phyloP scores from a whole-genome alignment of 345 rosid species.

The Firmiana major region DNA sequence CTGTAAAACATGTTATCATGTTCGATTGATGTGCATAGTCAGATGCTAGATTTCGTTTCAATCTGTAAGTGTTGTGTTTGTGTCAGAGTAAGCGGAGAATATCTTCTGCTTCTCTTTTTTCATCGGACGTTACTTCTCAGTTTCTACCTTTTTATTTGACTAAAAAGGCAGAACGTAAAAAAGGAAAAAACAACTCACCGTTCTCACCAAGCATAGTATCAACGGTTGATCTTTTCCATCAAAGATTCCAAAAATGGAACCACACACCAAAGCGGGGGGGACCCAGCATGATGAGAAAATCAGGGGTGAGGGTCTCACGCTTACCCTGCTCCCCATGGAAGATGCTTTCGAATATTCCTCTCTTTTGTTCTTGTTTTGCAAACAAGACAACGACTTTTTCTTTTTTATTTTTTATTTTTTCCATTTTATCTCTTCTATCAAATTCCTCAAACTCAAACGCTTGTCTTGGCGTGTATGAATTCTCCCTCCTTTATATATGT shows the following conservation, averaged over 20 bases:
- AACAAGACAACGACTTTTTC: not conserved
- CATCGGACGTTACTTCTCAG: no score
- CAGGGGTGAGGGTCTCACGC: not conserved
- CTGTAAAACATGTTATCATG: no score
- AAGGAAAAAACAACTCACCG: no score
- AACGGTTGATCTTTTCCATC: no score
- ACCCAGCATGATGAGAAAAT: not conserved
- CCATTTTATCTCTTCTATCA: not conserved
- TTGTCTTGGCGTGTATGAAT: not conserved
- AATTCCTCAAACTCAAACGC: not conserved
- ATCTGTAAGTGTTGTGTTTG: no score
- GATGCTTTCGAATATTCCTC: slow-evolving; percentile 20
- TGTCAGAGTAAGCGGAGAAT: no score
- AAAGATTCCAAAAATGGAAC: not conserved
- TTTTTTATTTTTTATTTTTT: not conserved
- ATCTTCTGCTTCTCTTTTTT: no score
- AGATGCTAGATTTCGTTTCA: no score
- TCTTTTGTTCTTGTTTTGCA: not conserved
- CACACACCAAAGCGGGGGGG: not conserved
- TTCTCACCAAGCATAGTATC: no score
- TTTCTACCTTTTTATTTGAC: no score
- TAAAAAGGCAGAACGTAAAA: no score
- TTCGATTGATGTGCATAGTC: no score
- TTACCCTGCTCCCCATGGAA: not conserved
- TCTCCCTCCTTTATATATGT: not conserved